Percentiles rank a stretch among this genome's conserved stretches.
Conservation (phyloP, 495 filamentous ascomycete species). For the Neurospora sublineolata region DNA sequence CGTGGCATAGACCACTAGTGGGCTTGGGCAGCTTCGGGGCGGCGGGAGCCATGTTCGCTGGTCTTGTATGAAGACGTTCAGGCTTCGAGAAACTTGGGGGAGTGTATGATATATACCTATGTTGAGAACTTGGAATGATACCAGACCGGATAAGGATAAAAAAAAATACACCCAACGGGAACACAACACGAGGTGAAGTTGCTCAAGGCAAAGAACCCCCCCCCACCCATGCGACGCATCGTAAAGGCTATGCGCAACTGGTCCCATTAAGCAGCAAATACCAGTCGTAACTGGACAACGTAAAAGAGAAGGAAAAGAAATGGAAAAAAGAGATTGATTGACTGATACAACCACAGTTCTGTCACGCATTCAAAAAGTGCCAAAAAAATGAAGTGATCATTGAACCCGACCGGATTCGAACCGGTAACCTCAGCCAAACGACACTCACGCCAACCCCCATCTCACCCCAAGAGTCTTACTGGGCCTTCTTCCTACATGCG, state of each 20-base stretch:
- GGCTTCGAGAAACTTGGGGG: background rate
- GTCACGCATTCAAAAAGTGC: background rate
- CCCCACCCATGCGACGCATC: background rate
- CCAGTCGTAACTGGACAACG: background rate
- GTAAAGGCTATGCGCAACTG: background rate
- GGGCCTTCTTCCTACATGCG: background rate
- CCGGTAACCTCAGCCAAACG: background rate
- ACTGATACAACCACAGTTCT: background rate
- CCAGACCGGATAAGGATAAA: background rate
- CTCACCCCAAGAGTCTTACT: background rate
- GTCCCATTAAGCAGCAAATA: background rate
- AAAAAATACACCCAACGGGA: background rate
- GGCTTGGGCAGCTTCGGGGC: slow-evolving; percentile 24
- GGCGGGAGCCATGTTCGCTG: slow-evolving; percentile 21
- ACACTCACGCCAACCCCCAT: background rate
- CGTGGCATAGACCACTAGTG: slow-evolving; percentile 16
- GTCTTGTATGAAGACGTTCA: background rate
- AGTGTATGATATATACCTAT: background rate
- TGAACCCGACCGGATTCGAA: background rate
- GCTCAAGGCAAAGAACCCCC: background rate
- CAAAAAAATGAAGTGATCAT: background rate
- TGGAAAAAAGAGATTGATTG: background rate
- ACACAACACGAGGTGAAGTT: background rate
- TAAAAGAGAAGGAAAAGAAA: too few species aligned
- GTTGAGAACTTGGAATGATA: background rate